phyloP scores from a whole-genome alignment of 495 filamentous ascomycete species.

The Aspergillus nidulans region DNA sequence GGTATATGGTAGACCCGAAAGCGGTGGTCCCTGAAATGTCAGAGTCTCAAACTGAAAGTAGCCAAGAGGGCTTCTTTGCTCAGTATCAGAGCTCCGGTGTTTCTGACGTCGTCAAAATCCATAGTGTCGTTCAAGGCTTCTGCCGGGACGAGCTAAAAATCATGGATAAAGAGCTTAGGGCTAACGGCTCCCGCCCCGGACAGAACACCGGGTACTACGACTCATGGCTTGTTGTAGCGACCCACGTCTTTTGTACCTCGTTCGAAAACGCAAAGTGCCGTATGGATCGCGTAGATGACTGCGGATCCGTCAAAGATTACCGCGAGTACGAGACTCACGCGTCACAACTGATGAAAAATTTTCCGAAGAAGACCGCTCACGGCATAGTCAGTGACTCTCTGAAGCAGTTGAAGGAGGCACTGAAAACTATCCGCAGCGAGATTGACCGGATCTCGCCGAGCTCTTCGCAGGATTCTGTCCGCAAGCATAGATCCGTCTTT shows the following conservation, averaged over 20 bases:
- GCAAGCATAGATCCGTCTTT: slow-evolving; percentile 62
- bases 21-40: slow-evolving; percentile 27
- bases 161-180: slow-evolving; percentile 45
- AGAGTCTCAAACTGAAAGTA: slow-evolving; percentile 43
- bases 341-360: slow-evolving; percentile 44
- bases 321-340: slow-evolving; percentile 68
- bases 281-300: slow-evolving; percentile 50
- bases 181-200: not conserved
- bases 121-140: slow-evolving; percentile 76
- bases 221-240: slow-evolving; percentile 62
- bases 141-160: slow-evolving; percentile 64
- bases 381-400: slow-evolving; percentile 44
- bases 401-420: slow-evolving; percentile 40
- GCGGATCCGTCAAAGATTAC: slow-evolving; percentile 67
- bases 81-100: slow-evolving; percentile 41
- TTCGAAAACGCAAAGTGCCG: slow-evolving; percentile 58
- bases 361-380: slow-evolving; percentile 29
- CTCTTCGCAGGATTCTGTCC: slow-evolving; percentile 44
- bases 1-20: slow-evolving; percentile 20
- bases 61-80: slow-evolving; percentile 39
- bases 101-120: slow-evolving; percentile 69
- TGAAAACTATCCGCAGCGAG: slow-evolving; percentile 51
- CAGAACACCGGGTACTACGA: slow-evolving; percentile 30
- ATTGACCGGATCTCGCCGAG: slow-evolving; percentile 53
- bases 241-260: slow-evolving; percentile 55